phyloP scores from a whole-genome alignment of 345 rosid species.

The Linum usitatissimum region DNA sequence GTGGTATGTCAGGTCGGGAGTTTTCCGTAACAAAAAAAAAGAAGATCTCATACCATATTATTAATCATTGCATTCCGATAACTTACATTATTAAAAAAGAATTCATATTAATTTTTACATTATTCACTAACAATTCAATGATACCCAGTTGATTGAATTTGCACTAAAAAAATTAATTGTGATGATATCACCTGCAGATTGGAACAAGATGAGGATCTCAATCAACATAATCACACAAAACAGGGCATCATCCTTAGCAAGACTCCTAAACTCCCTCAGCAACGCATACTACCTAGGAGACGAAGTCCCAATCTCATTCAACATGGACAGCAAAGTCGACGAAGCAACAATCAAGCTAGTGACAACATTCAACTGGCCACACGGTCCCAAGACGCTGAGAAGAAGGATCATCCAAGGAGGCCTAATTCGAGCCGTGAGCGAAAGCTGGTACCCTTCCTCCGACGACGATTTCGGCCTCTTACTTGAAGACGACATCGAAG shows the following conservation, averaged over 20 bases:
- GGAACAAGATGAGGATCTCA: conserved; percentile 87
- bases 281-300: conserved; percentile 75
- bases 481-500: conserved; percentile 93
- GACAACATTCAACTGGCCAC: conserved; percentile 75
- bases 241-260: conserved; percentile 48
- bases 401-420: conserved; percentile 98
- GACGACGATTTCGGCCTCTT: conserved; percentile 87
- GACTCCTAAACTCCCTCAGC: conserved; percentile 70
- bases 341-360: conserved; percentile 71
- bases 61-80: no score
- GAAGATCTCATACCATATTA: no score
- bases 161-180: no score
- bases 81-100: no score
- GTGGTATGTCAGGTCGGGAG: background rate
- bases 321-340: conserved; percentile 91
- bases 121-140: no score
- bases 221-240: conserved; percentile 88
- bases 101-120: no score
- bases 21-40: no score
- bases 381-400: conserved; percentile 75
- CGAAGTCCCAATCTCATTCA: conserved; percentile 82
- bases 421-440: conserved; percentile 94
- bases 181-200: conserved; percentile 38
- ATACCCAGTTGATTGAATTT: no score
- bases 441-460: conserved; percentile 92